These are phyloP conservation scores for Aquanectria penicillioides DNA, from an alignment of 2,329 filamentous ascomycete genomes.

Conservation along the genomic window DNA sequence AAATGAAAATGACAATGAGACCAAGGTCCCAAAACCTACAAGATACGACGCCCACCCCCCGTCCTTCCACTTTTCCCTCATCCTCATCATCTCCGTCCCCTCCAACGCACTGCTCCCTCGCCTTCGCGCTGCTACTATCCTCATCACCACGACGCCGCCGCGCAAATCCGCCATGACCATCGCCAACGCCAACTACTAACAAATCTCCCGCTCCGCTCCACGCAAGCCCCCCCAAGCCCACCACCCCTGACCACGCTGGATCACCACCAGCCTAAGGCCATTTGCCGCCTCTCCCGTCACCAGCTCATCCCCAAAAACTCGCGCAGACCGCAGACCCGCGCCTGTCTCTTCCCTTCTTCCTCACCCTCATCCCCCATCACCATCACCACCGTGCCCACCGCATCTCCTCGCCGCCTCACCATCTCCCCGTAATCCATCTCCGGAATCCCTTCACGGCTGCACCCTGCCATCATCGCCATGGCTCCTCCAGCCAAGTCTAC, in stretches of 20 bases:
- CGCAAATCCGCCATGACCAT: conserved; percentile 38
- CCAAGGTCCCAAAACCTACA: conserved; percentile 50
- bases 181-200: conserved; percentile 37
- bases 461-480: conserved; percentile 40
- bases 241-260: conserved; percentile 44
- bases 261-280: conserved; percentile 41
- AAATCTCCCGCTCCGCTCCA: conserved; percentile 41
- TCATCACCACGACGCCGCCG: conserved; percentile 40
- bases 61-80: conserved; percentile 38
- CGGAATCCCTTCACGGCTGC: conserved; percentile 8
- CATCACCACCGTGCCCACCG: conserved; percentile 23
- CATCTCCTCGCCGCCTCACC: conserved; percentile 19
- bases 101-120: conserved; percentile 20
- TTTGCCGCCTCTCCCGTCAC: conserved; percentile 42
- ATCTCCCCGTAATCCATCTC: conserved; percentile 21
- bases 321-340: conserved; percentile 21
- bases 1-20: conserved; percentile 52
- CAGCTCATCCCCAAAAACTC: conserved; percentile 35
- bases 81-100: conserved; percentile 31
- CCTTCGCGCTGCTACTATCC: conserved; percentile 36
- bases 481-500: conserved; percentile 46
- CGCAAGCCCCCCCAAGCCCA: conserved; percentile 44
- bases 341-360: conserved; percentile 20
- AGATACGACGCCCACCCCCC: conserved; percentile 47
- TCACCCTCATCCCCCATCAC: conserved; percentile 23